Evolutionary conservation across 345 rosid species (phyloP), one percentile per base, ranked within the genome.

Genomic region (Cardamine chenopodiifolia): DNA sequence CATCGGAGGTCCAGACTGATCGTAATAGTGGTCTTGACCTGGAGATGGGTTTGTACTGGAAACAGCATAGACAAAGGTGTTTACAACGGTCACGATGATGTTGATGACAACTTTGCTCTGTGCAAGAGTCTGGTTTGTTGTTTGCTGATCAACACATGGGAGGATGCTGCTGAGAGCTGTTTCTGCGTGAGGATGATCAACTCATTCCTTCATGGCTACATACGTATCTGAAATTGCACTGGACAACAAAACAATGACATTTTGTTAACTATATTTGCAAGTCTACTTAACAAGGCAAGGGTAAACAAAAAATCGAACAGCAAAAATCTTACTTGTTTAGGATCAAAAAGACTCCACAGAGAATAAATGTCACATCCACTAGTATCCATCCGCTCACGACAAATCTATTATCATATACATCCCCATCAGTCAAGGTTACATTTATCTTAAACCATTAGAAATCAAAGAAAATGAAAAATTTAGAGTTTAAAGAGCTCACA

Each of bases 201-300:
- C 97, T 97, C 98, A 95, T 75, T 92, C 93, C 54, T 85, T 86
- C 99, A 95, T 92, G 58, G 97, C 97, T 82, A 87, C 58, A 67
- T 97, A 95, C 8, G 96, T 86, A 72, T 95, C 97, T 4, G 99
- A 71, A 47, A 89, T 89, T 65, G 91, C 88, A 80, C 98, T 95
- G 83, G 23, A 61, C 77, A 45, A 68, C 39, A 66, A 40, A 66
- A 39, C 32, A 50, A 4, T 20, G 63, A 50, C 32, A 31, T 22
- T 62, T 44, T 14, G 1, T 26, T 8, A n/a, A 29, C 40, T 65
- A 35, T 1, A 48, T 62, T 31, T 20, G 52, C 23, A 12, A 11
- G 54, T 23, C 18, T 9, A 10, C 40, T 40, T 5, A 39, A 60
- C 23, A 52, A n/a, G 60, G 26, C 7, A 45, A 13, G 7, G 26